These are phyloP conservation scores for Penicillium sp. DNA, from an alignment of 2,329 filamentous ascomycete genomes.

Conservation along the genomic window DNA sequence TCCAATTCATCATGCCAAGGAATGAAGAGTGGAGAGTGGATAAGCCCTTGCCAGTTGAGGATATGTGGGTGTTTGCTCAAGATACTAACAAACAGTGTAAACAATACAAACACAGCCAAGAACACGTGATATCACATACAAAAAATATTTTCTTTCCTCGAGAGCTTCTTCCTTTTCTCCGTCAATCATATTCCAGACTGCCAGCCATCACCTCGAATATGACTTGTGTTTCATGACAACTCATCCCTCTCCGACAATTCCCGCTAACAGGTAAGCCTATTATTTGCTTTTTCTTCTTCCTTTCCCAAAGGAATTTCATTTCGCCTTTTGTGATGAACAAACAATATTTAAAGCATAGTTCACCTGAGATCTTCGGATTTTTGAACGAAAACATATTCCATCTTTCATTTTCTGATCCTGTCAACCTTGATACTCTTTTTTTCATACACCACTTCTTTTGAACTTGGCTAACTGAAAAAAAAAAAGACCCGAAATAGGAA, in stretches of 20 bases:
- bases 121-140: constrained; percentile 9
- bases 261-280: constrained; percentile 20
- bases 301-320: constrained; percentile 1
- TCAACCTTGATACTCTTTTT: constrained; percentile 8
- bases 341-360: constrained; percentile 41
- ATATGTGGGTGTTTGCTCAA: neutral
- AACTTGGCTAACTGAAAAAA: constrained; percentile 15
- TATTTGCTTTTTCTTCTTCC: neutral
- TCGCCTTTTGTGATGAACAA: constrained; percentile 36
- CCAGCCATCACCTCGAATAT: neutral
- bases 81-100: constrained; percentile 1
- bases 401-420: constrained; percentile 38
- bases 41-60: neutral
- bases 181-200: constrained; percentile 1
- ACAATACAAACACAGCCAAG: constrained; percentile 2
- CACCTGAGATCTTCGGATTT: constrained; percentile 42
- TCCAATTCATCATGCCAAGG: constrained; percentile 43
- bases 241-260: constrained; percentile 2
- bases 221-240: constrained; percentile 7
- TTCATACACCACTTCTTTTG: neutral
- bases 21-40: neutral
- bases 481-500: constrained; percentile 3
- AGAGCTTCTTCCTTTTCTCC: constrained; percentile 1
- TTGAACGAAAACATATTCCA: constrained; percentile 43
- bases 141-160: constrained; percentile 8